phyloP scores from a whole-genome alignment of 1,284 basidiomycete species.

The Ustilago trichophora region DNA sequence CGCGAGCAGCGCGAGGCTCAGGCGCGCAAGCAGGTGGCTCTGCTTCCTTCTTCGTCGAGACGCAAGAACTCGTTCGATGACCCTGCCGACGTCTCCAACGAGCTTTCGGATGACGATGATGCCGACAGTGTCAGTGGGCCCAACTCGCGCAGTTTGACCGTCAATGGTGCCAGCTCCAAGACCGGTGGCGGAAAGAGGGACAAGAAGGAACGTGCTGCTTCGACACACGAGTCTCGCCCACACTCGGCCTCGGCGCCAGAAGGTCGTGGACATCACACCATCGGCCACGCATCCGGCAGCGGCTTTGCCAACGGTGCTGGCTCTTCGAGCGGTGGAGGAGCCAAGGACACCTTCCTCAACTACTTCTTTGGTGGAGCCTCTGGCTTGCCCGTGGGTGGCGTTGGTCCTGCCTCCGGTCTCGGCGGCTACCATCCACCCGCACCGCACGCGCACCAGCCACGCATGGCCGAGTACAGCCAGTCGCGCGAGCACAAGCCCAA shows the following conservation, averaged over 20 bases:
- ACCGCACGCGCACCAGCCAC: conserved; percentile 25
- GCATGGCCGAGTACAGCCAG: conserved; percentile 33
- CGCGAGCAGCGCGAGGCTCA: conserved; percentile 59
- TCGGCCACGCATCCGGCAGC: conserved; percentile 39
- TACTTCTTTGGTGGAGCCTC: conserved; percentile 65
- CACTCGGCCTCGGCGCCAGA: conserved; percentile 41
- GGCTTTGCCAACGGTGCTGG: conserved; percentile 11
- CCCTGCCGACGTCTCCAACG: conserved; percentile 37
- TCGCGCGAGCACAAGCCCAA: conserved; percentile 52
- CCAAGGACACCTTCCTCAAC: conserved; percentile 63
- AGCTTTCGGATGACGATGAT: conserved; percentile 55
- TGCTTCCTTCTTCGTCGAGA: conserved; percentile 66
- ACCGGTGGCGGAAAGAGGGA: conserved; percentile 28
- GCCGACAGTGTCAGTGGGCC: conserved; percentile 32
- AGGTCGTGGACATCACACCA: conserved; percentile 30
- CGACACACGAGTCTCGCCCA: conserved; percentile 31
- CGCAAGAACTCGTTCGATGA: conserved; percentile 56
- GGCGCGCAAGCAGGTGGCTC: conserved; percentile 48
- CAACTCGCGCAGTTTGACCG: conserved; percentile 24
- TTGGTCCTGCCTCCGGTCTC: conserved; percentile 41
- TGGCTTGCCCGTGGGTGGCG: conserved; percentile 53
- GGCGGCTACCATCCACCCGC: conserved; percentile 35
- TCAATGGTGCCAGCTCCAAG: conserved; percentile 36
- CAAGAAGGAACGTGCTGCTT: conserved; percentile 38
- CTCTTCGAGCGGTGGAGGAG: conserved; percentile 15